Evolutionary conservation across 257 asterid genomes (phyloP), one percentile per base, ranked within the genome.

Genomic region (Henckelia pumila): DNA sequence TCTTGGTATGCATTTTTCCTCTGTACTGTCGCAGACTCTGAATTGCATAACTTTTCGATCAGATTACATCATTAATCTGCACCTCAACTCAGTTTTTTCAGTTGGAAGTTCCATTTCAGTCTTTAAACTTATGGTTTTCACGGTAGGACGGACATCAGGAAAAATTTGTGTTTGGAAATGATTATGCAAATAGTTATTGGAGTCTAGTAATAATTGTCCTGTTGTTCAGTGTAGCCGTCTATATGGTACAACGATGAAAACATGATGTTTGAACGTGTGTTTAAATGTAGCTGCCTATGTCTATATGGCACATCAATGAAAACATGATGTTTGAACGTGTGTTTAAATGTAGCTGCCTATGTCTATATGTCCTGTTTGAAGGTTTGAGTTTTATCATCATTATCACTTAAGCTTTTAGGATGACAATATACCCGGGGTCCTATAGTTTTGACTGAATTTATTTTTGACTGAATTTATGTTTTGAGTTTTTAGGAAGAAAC

Each of bases 401-500:
- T n/a, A n/a, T 13, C 50, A 40, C n/a, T 40, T 14, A 4, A 44
- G 20, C 53, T 16, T 44, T 44, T 16, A 14, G 2, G 4, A 4
- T 16, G 20, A 14, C 53, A 44, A 14, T 16, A 14, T 44, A 44
- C 7, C 2, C 20, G 2, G 2, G 0, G 20, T 44, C 50, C n/a
- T 44, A 44, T 16, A 14, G 71, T 67, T 64, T 73, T 72, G 76
- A 82, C 67, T 49, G 32, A 30, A 67, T 17, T 64, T 73, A 49
- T 40, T n/a, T 70, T 74, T n/a, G n/a, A n/a, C n/a, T n/a, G n/a
- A n/a, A n/a, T n/a, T n/a, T n/a, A n/a, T n/a, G n/a, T n/a, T n/a
- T n/a, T 71, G 81, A 50, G 67, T 71, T 62, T 77, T 22, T 21
- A 93, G 97, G 97, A 74, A 93, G 99, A 79, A 93, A 88, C 72